Conservation (phyloP, 176 grass and related monocot species). For the Oryza officinalis region DNA sequence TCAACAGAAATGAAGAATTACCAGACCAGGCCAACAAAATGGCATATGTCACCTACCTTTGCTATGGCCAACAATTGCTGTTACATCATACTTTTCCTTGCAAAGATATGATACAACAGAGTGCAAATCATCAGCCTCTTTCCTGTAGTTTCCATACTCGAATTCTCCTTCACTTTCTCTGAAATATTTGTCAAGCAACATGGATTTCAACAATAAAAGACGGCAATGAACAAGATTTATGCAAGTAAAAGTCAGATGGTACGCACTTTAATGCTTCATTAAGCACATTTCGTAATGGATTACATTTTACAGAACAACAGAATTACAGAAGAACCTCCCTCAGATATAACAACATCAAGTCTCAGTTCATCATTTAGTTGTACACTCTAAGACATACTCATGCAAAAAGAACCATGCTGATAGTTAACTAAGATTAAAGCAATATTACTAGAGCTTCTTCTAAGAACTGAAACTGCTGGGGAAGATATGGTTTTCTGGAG, state of each 20-base stretch:
- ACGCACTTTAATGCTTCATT: neutral
- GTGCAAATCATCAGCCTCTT: constrained; percentile 69
- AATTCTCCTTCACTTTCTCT: constrained; percentile 86
- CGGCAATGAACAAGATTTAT: neutral
- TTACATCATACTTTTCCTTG: constrained; percentile 59
- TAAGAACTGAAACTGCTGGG: neutral
- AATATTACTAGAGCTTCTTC: neutral
- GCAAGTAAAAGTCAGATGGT: neutral
- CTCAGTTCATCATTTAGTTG: neutral
- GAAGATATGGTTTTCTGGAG: neutral
- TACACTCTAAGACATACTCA: neutral
- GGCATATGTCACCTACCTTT: constrained; percentile 46
- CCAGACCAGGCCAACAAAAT: neutral
- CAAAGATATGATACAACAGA: constrained; percentile 54
- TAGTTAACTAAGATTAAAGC: neutral
- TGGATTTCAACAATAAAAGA: neutral
- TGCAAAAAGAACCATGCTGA: neutral
- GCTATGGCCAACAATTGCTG: constrained; percentile 71
- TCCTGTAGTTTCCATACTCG: constrained; percentile 66
- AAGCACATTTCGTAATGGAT: neutral
- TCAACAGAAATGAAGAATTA: neutral
- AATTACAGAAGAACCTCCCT: neutral
- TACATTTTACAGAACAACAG: neutral
- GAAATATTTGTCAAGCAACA: constrained; percentile 24
- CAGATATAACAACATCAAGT: neutral